These are phyloP conservation scores for Zygnema cylindricum DNA, from an alignment of 139 green algal genomes.

Conservation along the genomic window DNA sequence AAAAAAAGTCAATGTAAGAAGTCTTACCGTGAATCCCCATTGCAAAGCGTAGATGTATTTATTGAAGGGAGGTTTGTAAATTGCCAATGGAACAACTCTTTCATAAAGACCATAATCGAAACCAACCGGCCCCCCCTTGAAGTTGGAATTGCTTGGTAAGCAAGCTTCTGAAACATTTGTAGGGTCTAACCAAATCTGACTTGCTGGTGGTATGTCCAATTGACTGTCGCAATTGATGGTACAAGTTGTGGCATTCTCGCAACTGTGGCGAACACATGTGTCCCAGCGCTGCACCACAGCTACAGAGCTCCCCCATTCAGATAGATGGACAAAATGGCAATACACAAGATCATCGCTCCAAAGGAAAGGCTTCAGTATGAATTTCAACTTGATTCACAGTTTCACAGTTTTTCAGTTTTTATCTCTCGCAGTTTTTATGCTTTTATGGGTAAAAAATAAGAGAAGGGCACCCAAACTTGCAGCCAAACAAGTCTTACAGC, in stretches of 20 bases:
- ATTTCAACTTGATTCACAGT: no score
- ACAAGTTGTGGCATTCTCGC: neutral
- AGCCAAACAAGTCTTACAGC: no score
- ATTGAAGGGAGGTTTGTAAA: neutral
- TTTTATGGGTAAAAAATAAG: no score
- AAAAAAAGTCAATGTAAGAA: no score
- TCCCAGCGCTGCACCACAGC: neutral
- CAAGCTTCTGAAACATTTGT: neutral
- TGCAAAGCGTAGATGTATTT: slow-evolving; percentile 20
- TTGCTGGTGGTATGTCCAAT: neutral
- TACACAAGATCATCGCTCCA: no score
- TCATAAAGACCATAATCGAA: slow-evolving; percentile 49
- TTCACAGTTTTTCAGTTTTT: no score
- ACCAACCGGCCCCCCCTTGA: neutral
- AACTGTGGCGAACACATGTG: neutral
- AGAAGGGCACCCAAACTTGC: no score
- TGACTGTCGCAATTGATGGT: neutral
- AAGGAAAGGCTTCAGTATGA: no score
- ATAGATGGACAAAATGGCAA: no score
- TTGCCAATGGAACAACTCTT: neutral
- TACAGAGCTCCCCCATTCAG: no score
- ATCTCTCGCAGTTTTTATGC: no score
- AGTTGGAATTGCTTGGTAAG: neutral
- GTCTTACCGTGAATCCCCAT: slow-evolving; percentile 38
- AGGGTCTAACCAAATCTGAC: neutral